Base-by-base conservation (phyloP, 495 filamentous ascomycete genomes). In the Lophiotrema nucula region DNA sequence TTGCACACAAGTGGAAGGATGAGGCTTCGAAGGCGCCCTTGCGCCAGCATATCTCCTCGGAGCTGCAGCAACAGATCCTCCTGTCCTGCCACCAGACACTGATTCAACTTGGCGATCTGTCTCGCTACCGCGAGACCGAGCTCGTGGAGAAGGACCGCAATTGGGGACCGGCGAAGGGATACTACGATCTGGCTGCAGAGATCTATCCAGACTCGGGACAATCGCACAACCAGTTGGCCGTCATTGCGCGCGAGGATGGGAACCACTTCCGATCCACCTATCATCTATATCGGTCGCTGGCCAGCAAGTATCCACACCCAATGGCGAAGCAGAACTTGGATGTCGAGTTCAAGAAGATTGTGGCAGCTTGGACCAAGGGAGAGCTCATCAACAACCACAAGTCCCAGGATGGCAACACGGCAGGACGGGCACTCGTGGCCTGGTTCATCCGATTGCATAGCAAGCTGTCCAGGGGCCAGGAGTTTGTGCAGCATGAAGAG, bases 381-480 rank as follows among this genome's bases (percentile, higher is more conserved):
- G 81, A 85, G 55, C 65, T 85, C 56, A 81, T 84, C 39, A 73
- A 69, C 27, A 72, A 78, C 53, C 54, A 53, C 38, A 39, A 50
- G 44, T 69, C 78, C 48, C 53, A 69, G 47, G 76, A 82, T 70
- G 76, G 75, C 22, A 77, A 75, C 52, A 74, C 76, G 42, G 71
- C 76, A 4, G 74, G 76, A 3, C 76, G 72, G 56, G 77, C 82
- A 12, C 72, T 96, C 70, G 74, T 83, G 43, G 83, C 78, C 31
- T 95, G 86, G 88, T 97, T 96, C 62, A 81, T 95, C 58, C 85
- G 89, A 60, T 81, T 97, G 27, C 92, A 97, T 70, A 88, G 88
- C 15, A 85, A 84, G 65, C 91, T 87, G 71, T 93, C 86, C 62
- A 83, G 83, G 47, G 90, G 90, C 2, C 75, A 73, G 31, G 81